A percentile compares a stretch with the other conserved stretches of the same genome.
phyloP scores from a whole-genome alignment of 495 filamentous ascomycete genomes.

The Talaromyces thailandensis region DNA sequence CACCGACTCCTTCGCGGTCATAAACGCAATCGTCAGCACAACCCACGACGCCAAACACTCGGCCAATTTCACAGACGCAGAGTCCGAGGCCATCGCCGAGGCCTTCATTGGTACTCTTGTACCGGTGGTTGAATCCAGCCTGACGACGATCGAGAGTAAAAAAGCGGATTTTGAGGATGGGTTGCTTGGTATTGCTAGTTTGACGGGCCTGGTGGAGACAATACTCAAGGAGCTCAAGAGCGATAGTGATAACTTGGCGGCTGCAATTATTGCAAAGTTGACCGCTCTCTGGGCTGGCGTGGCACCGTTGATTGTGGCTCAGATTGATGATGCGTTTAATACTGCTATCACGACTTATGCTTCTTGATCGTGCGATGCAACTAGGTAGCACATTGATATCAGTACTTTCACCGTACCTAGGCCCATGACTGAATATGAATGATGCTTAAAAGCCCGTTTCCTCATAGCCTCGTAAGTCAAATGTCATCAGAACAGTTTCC shows the following conservation, averaged over 20 bases:
- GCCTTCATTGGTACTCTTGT: slow-evolving; percentile 12
- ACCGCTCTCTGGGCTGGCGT: slow-evolving; percentile 9
- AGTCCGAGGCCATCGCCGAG: slow-evolving; percentile 10
- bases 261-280: slow-evolving; percentile 11
- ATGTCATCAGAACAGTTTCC: slow-evolving; percentile 12
- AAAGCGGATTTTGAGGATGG: slow-evolving; percentile 15
- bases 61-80: slow-evolving; percentile 14
- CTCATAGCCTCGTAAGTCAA: neutral
- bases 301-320: slow-evolving; percentile 13
- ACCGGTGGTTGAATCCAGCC: slow-evolving; percentile 13
- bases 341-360: slow-evolving; percentile 12
- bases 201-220: slow-evolving; percentile 12
- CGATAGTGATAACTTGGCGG: slow-evolving; percentile 7
- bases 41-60: slow-evolving; percentile 6
- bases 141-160: slow-evolving; percentile 13
- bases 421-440: neutral
- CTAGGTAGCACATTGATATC: neutral
- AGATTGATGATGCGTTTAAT: slow-evolving; percentile 14
- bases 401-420: neutral
- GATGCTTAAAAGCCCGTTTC: neutral
- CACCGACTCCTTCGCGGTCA: slow-evolving; percentile 1
- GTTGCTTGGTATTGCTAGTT: slow-evolving; percentile 12
- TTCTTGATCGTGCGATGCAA: neutral
- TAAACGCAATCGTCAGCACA: slow-evolving; percentile 8
- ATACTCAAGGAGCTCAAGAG: slow-evolving; percentile 10